phyloP scores from a whole-genome alignment of 1,284 basidiomycete genomes.

The Irpex sp. region DNA sequence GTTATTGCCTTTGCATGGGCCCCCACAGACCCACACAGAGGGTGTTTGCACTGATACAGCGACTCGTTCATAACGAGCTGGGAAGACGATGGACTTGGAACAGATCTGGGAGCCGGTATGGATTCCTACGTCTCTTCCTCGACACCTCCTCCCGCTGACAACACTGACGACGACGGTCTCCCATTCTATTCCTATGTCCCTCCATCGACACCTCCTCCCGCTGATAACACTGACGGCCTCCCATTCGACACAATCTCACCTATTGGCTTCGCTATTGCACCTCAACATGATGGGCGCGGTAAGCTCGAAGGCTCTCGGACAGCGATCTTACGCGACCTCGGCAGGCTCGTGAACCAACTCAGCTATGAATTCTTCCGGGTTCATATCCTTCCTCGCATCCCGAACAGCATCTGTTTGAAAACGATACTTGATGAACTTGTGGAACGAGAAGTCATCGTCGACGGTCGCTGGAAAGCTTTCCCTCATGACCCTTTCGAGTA shows the following conservation, averaged over 20 bases:
- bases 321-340: background rate
- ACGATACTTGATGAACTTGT: background rate
- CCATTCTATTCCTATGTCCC: background rate
- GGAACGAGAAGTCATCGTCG: background rate
- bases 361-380: background rate
- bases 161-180: background rate
- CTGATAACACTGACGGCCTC: background rate
- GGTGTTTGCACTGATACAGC: background rate
- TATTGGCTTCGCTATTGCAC: background rate
- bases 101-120: background rate
- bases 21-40: too few relatives aligned
- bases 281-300: background rate
- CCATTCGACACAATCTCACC: background rate
- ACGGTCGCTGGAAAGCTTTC: background rate
- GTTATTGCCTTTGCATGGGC: too few relatives aligned
- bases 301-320: background rate
- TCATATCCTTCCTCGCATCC: background rate
- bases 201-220: background rate
- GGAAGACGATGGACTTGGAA: background rate
- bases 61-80: background rate
- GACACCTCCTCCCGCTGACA: background rate
- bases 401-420: background rate
- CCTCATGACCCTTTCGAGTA: background rate
- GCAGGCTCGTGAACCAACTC: background rate
- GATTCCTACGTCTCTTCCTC: background rate